Percentiles rank a stretch among this genome's conserved stretches.
phyloP scores from a whole-genome alignment of 2,329 filamentous ascomycete species.

The Fusarium annulatum region DNA sequence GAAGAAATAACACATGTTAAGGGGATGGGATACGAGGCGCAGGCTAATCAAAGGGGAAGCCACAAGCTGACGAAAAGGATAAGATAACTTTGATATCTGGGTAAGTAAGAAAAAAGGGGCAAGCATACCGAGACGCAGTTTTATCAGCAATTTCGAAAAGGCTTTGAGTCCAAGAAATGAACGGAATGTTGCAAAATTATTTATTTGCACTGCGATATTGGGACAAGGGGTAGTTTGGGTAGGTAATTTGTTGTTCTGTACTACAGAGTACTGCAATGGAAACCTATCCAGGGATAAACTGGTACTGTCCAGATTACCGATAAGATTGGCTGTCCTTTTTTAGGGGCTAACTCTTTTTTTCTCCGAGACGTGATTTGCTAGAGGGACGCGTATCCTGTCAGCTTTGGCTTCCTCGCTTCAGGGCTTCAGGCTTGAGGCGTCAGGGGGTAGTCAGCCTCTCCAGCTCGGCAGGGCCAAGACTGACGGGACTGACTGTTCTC shows the following conservation, averaged over 20 bases:
- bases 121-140: constrained; percentile 26
- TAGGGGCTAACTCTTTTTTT: constrained; percentile 22
- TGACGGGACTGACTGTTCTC: constrained; percentile 19
- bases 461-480: constrained; percentile 9
- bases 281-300: constrained; percentile 1
- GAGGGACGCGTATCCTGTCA: constrained; percentile 23
- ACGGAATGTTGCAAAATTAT: constrained; percentile 33
- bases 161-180: constrained; percentile 18
- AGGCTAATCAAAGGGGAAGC: constrained; percentile 23
- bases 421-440: not conserved
- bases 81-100: not conserved
- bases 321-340: constrained; percentile 26
- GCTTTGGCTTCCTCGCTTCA: constrained; percentile 13
- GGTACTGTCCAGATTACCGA: constrained; percentile 25
- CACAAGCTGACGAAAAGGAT: constrained; percentile 9
- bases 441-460: constrained; percentile 1
- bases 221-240: constrained; percentile 14
- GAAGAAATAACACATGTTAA: constrained; percentile 12
- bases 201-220: constrained; percentile 5
- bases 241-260: not conserved
- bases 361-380: constrained; percentile 33
- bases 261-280: not conserved
- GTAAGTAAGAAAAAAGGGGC: constrained; percentile 13
- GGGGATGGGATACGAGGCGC: constrained; percentile 31
- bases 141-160: not conserved